These are phyloP conservation scores for Podila minutissima DNA, from an alignment of 192 early-diverging fungal genomes.

Conservation along the genomic window DNA sequence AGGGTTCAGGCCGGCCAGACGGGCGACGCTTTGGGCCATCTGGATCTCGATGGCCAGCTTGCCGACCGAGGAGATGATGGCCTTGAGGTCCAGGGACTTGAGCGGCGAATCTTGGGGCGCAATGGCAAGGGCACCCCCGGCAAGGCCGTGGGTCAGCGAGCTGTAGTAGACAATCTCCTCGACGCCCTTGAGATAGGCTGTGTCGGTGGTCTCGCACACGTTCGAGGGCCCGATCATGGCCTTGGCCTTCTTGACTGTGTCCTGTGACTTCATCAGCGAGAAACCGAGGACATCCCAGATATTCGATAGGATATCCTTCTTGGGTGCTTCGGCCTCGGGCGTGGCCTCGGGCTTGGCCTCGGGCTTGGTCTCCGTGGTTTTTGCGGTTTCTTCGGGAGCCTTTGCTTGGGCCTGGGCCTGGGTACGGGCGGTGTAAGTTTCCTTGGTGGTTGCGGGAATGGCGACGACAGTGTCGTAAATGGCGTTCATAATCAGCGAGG, in stretches of 20 bases:
- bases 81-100: constrained; percentile 13
- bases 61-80: constrained; percentile 17
- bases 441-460: constrained; percentile 9
- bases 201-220: constrained; percentile 13
- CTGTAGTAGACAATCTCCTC: constrained; percentile 26
- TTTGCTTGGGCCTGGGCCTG: background rate
- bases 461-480: constrained; percentile 18
- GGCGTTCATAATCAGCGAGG: constrained; percentile 6
- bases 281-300: constrained; percentile 21
- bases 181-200: constrained; percentile 12
- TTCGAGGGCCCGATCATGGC: background rate
- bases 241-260: constrained; percentile 7
- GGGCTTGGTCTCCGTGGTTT: background rate
- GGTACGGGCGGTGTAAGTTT: background rate
- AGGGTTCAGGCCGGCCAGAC: constrained; percentile 20
- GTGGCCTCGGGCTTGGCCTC: background rate
- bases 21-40: constrained; percentile 24
- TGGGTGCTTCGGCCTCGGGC: background rate
- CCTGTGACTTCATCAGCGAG: constrained; percentile 12
- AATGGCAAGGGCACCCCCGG: constrained; percentile 5
- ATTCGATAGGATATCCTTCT: background rate
- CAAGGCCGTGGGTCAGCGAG: constrained; percentile 21
- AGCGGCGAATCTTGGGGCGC: constrained; percentile 4
- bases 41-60: constrained; percentile 26
- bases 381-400: background rate